Evolutionary conservation across 78 protist species (phyloP).

Genomic region (Dictyostelium citrinum): DNA sequence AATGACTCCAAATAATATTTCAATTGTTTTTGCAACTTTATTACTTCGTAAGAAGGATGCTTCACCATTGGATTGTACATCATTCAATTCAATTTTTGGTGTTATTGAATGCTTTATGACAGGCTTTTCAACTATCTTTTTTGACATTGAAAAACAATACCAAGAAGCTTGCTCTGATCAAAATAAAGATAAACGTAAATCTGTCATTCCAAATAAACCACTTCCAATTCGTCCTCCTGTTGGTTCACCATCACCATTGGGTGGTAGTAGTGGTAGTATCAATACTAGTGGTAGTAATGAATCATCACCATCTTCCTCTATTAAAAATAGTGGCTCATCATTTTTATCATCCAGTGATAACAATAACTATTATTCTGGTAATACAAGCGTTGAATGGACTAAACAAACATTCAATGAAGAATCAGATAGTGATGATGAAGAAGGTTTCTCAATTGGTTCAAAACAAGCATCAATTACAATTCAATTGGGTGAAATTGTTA

Average conservation of each 20-base stretch:
- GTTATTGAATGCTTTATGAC: constrained; percentile 66
- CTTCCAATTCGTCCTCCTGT: constrained; percentile 12
- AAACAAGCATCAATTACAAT: constrained; percentile 63
- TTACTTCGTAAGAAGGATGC: constrained; percentile 62
- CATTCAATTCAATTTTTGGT: constrained; percentile 53
- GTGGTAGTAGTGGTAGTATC: neutral
- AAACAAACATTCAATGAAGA: constrained; percentile 34
- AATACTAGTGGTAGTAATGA: neutral
- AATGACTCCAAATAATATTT: constrained; percentile 80
- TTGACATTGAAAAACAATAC: constrained; percentile 16
- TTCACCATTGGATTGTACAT: constrained; percentile 56
- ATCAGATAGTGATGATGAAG: constrained; percentile 25
- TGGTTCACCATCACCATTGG: neutral
- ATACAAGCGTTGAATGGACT: constrained; percentile 6
- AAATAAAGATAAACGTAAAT: neutral
- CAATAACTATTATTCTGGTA: neutral
- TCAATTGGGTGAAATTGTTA: constrained; percentile 75
- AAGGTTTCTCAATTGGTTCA: constrained; percentile 61
- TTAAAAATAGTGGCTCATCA: neutral
- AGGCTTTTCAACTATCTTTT: constrained; percentile 31
- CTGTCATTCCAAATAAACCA: constrained; percentile 44
- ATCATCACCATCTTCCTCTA: neutral
- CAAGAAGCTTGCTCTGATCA: neutral
- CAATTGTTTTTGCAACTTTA: constrained; percentile 78
- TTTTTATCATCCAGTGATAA: neutral